Conservation (phyloP, 208 protist species). For the Novymonas esmeraldas region DNA sequence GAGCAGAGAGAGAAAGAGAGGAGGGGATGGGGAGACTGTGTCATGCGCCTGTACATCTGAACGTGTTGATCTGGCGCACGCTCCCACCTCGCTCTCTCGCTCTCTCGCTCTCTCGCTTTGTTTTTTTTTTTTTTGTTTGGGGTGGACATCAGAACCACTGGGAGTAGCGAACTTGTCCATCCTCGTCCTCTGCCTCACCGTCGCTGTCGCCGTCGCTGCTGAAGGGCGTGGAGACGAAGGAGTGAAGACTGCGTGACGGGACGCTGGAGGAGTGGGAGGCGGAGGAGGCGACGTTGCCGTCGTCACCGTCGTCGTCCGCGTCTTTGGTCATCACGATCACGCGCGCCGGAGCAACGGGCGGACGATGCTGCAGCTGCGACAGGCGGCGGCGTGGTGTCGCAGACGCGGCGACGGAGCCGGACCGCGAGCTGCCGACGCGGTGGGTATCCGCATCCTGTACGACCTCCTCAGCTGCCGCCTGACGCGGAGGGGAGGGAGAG, state of each 20-base stretch:
- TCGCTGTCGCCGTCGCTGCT: background rate
- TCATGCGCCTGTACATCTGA: no score
- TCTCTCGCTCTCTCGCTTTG: background rate
- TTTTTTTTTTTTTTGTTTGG: no score
- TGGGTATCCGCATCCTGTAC: background rate
- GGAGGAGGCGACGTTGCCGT: no score
- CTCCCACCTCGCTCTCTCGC: background rate
- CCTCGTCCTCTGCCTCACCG: constrained; percentile 3
- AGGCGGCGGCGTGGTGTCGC: background rate
- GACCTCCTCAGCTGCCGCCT: background rate
- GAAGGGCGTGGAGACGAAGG: constrained; percentile 18
- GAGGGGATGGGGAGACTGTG: no score
- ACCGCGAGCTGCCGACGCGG: background rate
- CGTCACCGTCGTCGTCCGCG: no score
- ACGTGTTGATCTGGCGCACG: no score
- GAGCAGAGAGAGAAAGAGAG: no score
- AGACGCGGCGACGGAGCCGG: background rate
- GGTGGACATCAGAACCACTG: constrained; percentile 12
- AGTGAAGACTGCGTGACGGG: constrained; percentile 25
- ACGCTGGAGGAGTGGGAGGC: constrained; percentile 5
- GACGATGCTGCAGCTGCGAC: background rate
- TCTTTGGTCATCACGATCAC: background rate
- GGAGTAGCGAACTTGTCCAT: background rate
- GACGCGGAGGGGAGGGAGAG: constrained; percentile 7
- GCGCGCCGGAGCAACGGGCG: constrained; percentile 19